A percentile compares a stretch with the other conserved stretches of the same genome.
These are phyloP conservation scores for Botrytis deweyae DNA, from an alignment of 2,329 filamentous ascomycete species.

Conservation along the genomic window DNA sequence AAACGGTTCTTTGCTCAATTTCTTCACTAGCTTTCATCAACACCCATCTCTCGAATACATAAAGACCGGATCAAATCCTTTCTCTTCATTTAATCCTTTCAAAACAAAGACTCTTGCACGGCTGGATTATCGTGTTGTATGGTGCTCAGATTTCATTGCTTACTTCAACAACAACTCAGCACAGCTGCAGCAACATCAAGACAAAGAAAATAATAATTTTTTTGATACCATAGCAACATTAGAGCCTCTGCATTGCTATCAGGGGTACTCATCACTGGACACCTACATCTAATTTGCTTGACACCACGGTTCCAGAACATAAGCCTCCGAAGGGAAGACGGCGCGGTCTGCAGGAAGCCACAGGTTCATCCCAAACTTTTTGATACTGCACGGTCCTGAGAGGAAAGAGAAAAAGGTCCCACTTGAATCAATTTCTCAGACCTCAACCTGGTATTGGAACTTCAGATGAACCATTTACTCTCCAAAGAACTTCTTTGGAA, in stretches of 20 bases:
- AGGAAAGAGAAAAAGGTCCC: slow-evolving; percentile 38
- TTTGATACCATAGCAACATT: slow-evolving; percentile 26
- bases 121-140: slow-evolving; percentile 23
- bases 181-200: slow-evolving; percentile 10
- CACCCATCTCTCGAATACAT: slow-evolving; percentile 34
- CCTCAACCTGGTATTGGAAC: slow-evolving; percentile 31
- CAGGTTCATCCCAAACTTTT: slow-evolving; percentile 41
- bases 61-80: slow-evolving; percentile 37
- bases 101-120: slow-evolving; percentile 36
- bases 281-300: slow-evolving; percentile 32
- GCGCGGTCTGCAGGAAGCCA: slow-evolving; percentile 38
- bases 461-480: slow-evolving; percentile 34
- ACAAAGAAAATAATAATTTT: slow-evolving; percentile 18
- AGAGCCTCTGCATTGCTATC: slow-evolving; percentile 30
- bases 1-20: slow-evolving; percentile 35
- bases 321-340: slow-evolving; percentile 30
- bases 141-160: slow-evolving; percentile 21
- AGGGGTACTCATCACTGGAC: slow-evolving; percentile 34
- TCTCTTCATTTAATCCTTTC: slow-evolving; percentile 29
- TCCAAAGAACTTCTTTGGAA: slow-evolving; percentile 32
- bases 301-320: slow-evolving; percentile 36
- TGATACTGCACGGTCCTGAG: slow-evolving; percentile 32
- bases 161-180: slow-evolving; percentile 23
- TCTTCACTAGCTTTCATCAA: slow-evolving; percentile 26
- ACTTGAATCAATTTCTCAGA: slow-evolving; percentile 34